Percentiles rank a stretch among this genome's conserved stretches.
Evolutionary conservation across 305 asterid genomes (phyloP).

Genomic region (Petunia hybrid): DNA sequence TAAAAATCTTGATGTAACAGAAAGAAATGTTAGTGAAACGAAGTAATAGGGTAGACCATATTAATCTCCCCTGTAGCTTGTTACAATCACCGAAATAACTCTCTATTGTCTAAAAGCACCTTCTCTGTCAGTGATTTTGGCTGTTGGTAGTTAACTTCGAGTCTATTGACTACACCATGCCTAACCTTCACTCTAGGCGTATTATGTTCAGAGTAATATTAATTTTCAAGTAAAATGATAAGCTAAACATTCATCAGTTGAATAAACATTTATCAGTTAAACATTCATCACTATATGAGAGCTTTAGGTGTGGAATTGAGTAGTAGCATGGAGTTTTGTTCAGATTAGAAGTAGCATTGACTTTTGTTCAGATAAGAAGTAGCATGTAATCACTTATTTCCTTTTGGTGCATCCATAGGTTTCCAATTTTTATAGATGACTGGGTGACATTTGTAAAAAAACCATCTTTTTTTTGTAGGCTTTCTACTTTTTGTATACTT

Average conservation of each 20-base stretch:
- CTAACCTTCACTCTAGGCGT: constrained; percentile 7
- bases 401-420: no score
- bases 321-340: no score
- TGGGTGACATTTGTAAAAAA: no score
- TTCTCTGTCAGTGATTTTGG: constrained; percentile 9
- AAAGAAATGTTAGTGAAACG: constrained; percentile 13
- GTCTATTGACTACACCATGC: constrained; percentile 9
- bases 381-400: no score
- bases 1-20: not conserved
- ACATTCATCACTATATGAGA: no score
- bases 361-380: no score
- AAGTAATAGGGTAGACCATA: constrained; percentile 20
- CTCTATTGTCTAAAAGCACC: constrained; percentile 14
- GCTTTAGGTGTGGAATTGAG: no score
- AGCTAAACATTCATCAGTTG: not conserved
- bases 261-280: no score
- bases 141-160: constrained; percentile 14
- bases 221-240: constrained; percentile 12
- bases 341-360: no score
- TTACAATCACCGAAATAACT: constrained; percentile 15
- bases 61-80: not conserved
- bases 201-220: not conserved
- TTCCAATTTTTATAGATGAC: no score
- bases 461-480: no score
- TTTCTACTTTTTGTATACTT: no score